These are phyloP conservation scores for Ananas comosus DNA, from an alignment of 176 grass and related monocot genomes.

Conservation along the genomic window DNA sequence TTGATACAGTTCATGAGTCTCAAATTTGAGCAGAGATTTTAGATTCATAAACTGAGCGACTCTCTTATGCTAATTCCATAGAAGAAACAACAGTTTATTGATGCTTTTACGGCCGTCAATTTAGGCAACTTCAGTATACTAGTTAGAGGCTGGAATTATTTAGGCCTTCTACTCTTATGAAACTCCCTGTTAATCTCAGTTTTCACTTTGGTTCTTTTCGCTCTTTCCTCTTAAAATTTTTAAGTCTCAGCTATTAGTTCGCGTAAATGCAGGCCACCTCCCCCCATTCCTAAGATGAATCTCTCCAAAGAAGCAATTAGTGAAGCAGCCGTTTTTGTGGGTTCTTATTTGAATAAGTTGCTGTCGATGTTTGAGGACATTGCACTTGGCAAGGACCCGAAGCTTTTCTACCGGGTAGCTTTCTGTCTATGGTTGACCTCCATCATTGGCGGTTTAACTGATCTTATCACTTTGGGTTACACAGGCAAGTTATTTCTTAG, in stretches of 20 bases:
- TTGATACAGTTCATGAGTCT: too few species aligned
- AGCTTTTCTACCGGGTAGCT: constrained; percentile 43
- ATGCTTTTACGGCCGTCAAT: too few species aligned
- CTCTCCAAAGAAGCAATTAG: constrained; percentile 29
- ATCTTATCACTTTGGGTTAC: constrained; percentile 43
- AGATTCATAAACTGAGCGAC: too few species aligned
- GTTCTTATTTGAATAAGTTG: constrained; percentile 20
- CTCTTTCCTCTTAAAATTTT: background rate
- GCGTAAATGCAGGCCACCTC: constrained; percentile 29
- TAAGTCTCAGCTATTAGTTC: constrained; percentile 7
- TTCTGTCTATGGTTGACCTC: constrained; percentile 35
- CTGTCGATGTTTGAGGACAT: constrained; percentile 40
- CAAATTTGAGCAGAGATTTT: too few species aligned
- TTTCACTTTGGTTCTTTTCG: background rate
- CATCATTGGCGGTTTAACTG: constrained; percentile 24
- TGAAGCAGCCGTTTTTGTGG: constrained; percentile 17
- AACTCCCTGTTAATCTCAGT: background rate
- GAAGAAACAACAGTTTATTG: too few species aligned
- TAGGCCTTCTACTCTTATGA: background rate
- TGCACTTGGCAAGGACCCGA: constrained; percentile 41
- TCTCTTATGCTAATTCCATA: too few species aligned
- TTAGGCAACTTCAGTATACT: too few species aligned
- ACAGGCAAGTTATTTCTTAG: constrained; percentile 27
- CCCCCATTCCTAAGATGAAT: constrained; percentile 40
- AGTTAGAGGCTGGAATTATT: too few species aligned